phyloP scores from a whole-genome alignment of 345 rosid species.

The Noccaea caerulescens region DNA sequence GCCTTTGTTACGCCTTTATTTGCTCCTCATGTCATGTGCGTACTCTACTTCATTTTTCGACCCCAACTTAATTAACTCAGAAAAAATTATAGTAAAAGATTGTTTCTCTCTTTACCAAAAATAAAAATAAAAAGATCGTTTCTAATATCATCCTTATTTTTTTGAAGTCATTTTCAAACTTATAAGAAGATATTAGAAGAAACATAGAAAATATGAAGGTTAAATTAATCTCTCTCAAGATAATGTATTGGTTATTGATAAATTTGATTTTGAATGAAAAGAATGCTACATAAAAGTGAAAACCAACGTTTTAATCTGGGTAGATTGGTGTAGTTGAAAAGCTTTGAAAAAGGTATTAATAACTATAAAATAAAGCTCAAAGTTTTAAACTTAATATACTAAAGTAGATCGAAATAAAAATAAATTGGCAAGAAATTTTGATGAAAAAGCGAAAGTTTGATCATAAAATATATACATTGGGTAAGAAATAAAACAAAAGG shows the following conservation, averaged over 20 bases:
- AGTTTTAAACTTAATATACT: too few species aligned
- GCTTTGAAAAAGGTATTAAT: too few species aligned
- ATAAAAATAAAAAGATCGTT: not conserved
- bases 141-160: not conserved
- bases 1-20: slow-evolving; percentile 32
- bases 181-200: not conserved
- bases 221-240: not conserved
- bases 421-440: not conserved
- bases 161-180: not conserved
- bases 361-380: too few species aligned
- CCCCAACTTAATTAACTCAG: slow-evolving; percentile 2
- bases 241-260: not conserved
- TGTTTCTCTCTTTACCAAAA: not conserved
- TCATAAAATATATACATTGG: not conserved
- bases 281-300: too few species aligned
- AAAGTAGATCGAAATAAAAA: not conserved
- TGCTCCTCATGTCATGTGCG: slow-evolving; percentile 38
- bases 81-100: not conserved
- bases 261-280: too few species aligned
- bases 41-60: slow-evolving; percentile 12
- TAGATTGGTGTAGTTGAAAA: too few species aligned
- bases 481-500: not conserved
- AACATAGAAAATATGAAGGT: not conserved
- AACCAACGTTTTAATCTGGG: too few species aligned
- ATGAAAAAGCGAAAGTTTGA: not conserved